Evolutionary conservation across 1,284 basidiomycete genomes (phyloP).

Genomic region (Pseudozyma flocculosa): DNA sequence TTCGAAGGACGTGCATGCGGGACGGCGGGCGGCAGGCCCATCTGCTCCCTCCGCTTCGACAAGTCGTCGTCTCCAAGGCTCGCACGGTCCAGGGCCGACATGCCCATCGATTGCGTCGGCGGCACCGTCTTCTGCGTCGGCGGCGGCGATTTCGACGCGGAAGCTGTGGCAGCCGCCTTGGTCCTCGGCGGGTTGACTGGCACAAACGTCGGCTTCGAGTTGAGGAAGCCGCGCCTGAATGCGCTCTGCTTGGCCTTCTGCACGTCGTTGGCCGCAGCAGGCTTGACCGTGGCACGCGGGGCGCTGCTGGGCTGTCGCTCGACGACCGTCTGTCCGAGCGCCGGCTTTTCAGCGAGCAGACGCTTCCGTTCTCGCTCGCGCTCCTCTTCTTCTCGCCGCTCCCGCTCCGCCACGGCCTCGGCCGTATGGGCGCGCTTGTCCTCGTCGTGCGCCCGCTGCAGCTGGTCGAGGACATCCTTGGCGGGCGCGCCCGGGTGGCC

Average conservation of each 20-base stretch:
- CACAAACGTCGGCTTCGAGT: constrained; percentile 24
- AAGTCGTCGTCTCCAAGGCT: constrained; percentile 36
- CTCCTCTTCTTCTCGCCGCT: constrained; percentile 16
- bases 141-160: too few relatives aligned
- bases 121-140: constrained; percentile 5
- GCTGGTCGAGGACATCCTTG: constrained; percentile 18
- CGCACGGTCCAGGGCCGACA: constrained; percentile 50
- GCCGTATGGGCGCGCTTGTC: constrained; percentile 17
- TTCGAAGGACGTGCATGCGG: constrained; percentile 55
- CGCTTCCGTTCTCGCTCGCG: constrained; percentile 9
- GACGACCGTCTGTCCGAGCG: constrained; percentile 25
- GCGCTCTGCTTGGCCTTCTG: constrained; percentile 34
- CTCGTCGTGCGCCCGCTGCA: constrained; percentile 31
- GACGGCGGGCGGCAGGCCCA: constrained; percentile 45
- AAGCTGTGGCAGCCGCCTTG: background rate
- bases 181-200: constrained; percentile 8
- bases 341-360: constrained; percentile 19
- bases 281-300: background rate
- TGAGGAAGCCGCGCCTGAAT: constrained; percentile 49
- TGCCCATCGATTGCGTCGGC: constrained; percentile 40
- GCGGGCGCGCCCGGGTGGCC: constrained; percentile 45
- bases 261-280: constrained; percentile 1
- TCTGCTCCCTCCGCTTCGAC: constrained; percentile 13
- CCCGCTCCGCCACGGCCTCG: constrained; percentile 17
- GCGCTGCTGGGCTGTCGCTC: constrained; percentile 7